Base-by-base conservation (phyloP, 345 rosid genomes). In the Eutrema yunnanense region DNA sequence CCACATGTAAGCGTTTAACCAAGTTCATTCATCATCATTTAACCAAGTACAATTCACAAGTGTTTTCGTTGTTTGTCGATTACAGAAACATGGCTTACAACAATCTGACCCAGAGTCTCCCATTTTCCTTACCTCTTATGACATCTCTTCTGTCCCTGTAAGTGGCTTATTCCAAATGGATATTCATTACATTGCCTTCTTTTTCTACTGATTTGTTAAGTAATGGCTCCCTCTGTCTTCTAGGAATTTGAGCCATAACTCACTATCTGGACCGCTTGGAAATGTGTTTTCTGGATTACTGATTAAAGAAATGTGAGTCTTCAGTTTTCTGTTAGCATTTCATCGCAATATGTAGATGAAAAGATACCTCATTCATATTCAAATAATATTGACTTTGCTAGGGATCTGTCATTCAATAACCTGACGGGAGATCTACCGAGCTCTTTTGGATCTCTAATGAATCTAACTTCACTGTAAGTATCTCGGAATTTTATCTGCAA, bases 241-340 rank as follows among this genome's bases (percentile, higher is more conserved):
- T 82, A 95, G 99, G 85, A 95, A 95, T 77, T 76, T 95, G 74
- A 91, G 96, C 85, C 93, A 84, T 82, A 95, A 94, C 62, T 59
- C 66, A 26, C 78, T 95, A 49, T 82, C 88, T 47, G 96, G 97
- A 81, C 87, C 96, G 26, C 76, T 95, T 78, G 97, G 97, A 74
- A 81, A 88, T 76, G 92, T 91, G 82, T 95, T 95, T 72, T 61
- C 79, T 56, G 91, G 85, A 65, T 62, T 95, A 56, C 85, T 71
- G 49, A 81, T 95, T 43, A 85, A 78, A 69, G 94, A 85, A 77
- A 81, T 95, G 99, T 95, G 89, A 69, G 85, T 68, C 57, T 44
- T 11, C 55, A 13, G 54, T 47, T 47, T 63, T 40, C 26, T 48
- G 40, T 8, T 55, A 42, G 47, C 47, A 32, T 67, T 51, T 9